These are phyloP conservation scores for Exophiala oligosperma DNA, from an alignment of 2,329 filamentous ascomycete genomes.

Conservation along the genomic window DNA sequence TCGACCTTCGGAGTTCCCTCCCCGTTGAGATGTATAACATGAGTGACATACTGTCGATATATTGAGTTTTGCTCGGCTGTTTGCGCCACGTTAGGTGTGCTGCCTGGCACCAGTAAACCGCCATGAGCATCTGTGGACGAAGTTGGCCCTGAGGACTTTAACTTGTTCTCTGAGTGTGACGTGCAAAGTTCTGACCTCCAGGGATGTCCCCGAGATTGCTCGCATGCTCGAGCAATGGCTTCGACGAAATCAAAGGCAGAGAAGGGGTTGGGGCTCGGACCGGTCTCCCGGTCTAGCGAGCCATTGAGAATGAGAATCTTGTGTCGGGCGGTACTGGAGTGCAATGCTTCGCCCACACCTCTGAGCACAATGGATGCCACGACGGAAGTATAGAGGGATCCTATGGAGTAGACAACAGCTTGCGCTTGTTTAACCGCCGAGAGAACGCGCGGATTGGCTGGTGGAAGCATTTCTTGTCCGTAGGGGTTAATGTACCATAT, in stretches of 20 bases:
- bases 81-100: constrained; percentile 1
- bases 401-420: constrained; percentile 85
- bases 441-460: constrained; percentile 78
- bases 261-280: constrained; percentile 64
- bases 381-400: constrained; percentile 88
- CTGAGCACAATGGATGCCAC: constrained; percentile 78
- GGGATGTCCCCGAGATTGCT: constrained; percentile 61
- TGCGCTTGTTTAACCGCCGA: constrained; percentile 64
- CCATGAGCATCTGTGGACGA: constrained; percentile 12
- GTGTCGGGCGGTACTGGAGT: constrained; percentile 53
- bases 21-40: constrained; percentile 29
- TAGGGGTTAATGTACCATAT: constrained; percentile 99
- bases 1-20: constrained; percentile 27
- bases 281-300: constrained; percentile 81
- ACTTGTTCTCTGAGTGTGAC: constrained; percentile 16
- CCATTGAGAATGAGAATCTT: constrained; percentile 88
- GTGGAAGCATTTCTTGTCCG: constrained; percentile 88
- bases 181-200: constrained; percentile 21
- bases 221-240: constrained; percentile 73
- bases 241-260: constrained; percentile 78
- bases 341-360: constrained; percentile 68
- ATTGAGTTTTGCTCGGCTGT: constrained; percentile 15
- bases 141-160: constrained; percentile 11
- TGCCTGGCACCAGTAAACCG: constrained; percentile 12
- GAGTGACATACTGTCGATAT: constrained; percentile 29